These are phyloP conservation scores for Picea sitchensis DNA, from an alignment of 75 land plant species.

Conservation along the genomic window DNA sequence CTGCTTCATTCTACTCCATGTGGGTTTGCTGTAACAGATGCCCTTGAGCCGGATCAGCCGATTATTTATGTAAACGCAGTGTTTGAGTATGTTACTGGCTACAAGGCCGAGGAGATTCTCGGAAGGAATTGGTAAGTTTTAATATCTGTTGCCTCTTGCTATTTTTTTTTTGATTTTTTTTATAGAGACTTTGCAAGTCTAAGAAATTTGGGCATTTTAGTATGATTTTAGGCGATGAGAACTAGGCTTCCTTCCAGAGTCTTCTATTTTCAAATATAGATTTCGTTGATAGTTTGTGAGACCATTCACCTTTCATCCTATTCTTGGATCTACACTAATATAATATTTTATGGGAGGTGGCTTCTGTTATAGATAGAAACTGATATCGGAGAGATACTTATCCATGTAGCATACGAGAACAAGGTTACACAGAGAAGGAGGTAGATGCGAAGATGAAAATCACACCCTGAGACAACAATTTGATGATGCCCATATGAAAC, in stretches of 20 bases:
- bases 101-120: conserved; percentile 83
- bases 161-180: background rate
- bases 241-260: background rate
- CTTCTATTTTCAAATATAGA: background rate
- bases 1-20: conserved; percentile 31
- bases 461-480: too few species aligned
- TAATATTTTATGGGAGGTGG: background rate
- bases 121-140: conserved; percentile 73
- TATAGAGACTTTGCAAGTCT: background rate
- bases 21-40: conserved; percentile 71
- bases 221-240: background rate
- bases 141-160: background rate
- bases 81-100: conserved; percentile 84
- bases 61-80: conserved; percentile 83
- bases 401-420: too few species aligned
- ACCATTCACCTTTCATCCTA: background rate
- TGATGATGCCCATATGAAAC: too few species aligned
- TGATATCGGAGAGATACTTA: too few species aligned
- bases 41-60: conserved; percentile 67
- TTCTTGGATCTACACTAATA: background rate
- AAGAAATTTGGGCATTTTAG: background rate
- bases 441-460: too few species aligned
- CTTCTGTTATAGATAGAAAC: too few species aligned
- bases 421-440: too few species aligned
- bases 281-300: too few species aligned